Evolutionary conservation across 345 rosid species (phyloP).

Genomic region (Gossypium raimondii): DNA sequence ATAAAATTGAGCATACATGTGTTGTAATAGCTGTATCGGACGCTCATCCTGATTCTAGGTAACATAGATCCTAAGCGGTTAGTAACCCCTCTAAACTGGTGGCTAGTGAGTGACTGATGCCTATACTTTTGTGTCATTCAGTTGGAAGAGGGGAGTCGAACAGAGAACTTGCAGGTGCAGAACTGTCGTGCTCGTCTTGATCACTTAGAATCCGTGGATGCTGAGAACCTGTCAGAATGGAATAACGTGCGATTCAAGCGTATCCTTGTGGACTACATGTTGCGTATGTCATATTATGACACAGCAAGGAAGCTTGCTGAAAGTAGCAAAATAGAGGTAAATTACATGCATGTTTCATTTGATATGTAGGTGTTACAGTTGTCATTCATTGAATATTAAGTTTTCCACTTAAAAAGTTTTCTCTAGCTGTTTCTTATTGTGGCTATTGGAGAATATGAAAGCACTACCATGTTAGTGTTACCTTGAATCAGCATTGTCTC

Average conservation of each 20-base stretch:
- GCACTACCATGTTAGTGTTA: not conserved
- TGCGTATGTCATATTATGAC: constrained; percentile 84
- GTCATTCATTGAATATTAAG: not conserved
- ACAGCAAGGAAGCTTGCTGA: constrained; percentile 77
- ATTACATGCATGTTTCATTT: not conserved
- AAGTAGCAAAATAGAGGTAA: constrained; percentile 66
- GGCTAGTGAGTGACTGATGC: not conserved
- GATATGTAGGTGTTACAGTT: not conserved
- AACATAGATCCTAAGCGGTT: no score
- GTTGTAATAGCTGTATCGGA: no score
- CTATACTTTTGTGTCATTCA: constrained; percentile 22
- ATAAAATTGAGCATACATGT: no score
- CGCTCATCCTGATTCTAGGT: no score
- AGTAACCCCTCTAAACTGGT: constrained; percentile 1
- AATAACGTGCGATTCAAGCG: constrained; percentile 65
- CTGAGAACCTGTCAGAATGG: constrained; percentile 70
- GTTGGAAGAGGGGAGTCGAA: constrained; percentile 81
- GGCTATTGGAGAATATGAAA: not conserved
- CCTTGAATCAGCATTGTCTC: not conserved
- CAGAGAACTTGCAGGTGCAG: constrained; percentile 80
- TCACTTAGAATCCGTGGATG: constrained; percentile 81
- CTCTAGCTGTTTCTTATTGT: not conserved
- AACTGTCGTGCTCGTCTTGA: constrained; percentile 83
- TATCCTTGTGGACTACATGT: constrained; percentile 90
- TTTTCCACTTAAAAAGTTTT: not conserved